A percentile compares a stretch with the other conserved stretches of the same genome.
These are phyloP conservation scores for Kodamaea jinghongensis DNA, from an alignment of 805 yeast species.

Conservation along the genomic window DNA sequence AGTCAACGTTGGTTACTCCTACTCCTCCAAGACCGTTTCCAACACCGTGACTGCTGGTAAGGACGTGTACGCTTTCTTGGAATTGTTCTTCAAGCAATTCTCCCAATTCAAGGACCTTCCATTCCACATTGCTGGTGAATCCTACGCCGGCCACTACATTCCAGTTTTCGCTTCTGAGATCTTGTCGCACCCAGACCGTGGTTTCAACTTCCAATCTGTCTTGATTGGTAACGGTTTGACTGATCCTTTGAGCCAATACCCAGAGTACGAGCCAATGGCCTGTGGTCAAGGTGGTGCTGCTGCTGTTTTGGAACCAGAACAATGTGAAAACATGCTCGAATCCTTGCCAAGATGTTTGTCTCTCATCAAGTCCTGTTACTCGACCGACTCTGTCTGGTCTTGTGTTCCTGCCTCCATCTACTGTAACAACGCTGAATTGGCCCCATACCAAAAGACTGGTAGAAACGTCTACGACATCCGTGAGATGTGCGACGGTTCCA, in stretches of 20 bases:
- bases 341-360: constrained; percentile 72
- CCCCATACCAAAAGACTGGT: constrained; percentile 59
- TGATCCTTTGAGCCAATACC: constrained; percentile 76
- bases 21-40: constrained; percentile 61
- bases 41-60: constrained; percentile 79
- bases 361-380: constrained; percentile 77
- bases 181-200: constrained; percentile 56
- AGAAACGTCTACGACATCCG: constrained; percentile 90
- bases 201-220: constrained; percentile 65
- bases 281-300: constrained; percentile 87
- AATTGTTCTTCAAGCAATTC: constrained; percentile 78
- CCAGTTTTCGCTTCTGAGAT: constrained; percentile 87
- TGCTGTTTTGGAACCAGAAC: constrained; percentile 65
- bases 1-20: constrained; percentile 87
- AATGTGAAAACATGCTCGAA: constrained; percentile 62
- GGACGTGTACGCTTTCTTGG: constrained; percentile 83
- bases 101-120: constrained; percentile 61
- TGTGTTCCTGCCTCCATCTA: constrained; percentile 91
- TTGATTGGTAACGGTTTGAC: constrained; percentile 93
- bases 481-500: constrained; percentile 64
- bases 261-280: constrained; percentile 88
- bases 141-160: constrained; percentile 92
- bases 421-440: constrained; percentile 82
- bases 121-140: constrained; percentile 91
- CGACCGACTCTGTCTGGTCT: constrained; percentile 67